phyloP scores from a whole-genome alignment of 2,329 filamentous ascomycete genomes.

The Massarina eburnea region DNA sequence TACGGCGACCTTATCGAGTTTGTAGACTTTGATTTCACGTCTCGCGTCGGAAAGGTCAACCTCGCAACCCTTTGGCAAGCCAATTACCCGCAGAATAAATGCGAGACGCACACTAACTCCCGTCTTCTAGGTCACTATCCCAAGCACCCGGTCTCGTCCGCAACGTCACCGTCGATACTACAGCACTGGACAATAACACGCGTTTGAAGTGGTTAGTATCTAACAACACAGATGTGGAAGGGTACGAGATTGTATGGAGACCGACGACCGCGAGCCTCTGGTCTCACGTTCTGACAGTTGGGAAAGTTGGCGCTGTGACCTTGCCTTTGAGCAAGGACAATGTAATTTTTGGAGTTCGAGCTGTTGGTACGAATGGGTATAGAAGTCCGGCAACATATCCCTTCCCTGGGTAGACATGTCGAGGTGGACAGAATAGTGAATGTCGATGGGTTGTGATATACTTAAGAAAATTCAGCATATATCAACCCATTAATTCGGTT shows the following conservation, averaged over 20 bases:
- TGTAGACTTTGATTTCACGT: slow-evolving; percentile 58
- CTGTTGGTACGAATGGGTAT: slow-evolving; percentile 54
- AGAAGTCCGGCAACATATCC: slow-evolving; percentile 54
- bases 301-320: slow-evolving; percentile 48
- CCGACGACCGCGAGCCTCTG: slow-evolving; percentile 54
- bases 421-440: too few species aligned
- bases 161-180: slow-evolving; percentile 54
- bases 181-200: slow-evolving; percentile 52
- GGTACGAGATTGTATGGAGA: slow-evolving; percentile 61
- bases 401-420: slow-evolving; percentile 37
- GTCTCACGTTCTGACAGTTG: slow-evolving; percentile 54
- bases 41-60: slow-evolving; percentile 58
- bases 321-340: slow-evolving; percentile 60
- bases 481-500: too few species aligned
- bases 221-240: slow-evolving; percentile 44
- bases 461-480: too few species aligned
- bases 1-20: slow-evolving; percentile 61
- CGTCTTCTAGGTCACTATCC: slow-evolving; percentile 48
- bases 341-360: slow-evolving; percentile 58
- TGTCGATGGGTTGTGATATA: too few species aligned
- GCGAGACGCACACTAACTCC: too few species aligned
- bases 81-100: too few species aligned
- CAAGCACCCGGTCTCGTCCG: slow-evolving; percentile 53
- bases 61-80: slow-evolving; percentile 58
- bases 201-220: slow-evolving; percentile 52